Conservation (phyloP, 1,284 basidiomycete species). For the Ustilago crameri region DNA sequence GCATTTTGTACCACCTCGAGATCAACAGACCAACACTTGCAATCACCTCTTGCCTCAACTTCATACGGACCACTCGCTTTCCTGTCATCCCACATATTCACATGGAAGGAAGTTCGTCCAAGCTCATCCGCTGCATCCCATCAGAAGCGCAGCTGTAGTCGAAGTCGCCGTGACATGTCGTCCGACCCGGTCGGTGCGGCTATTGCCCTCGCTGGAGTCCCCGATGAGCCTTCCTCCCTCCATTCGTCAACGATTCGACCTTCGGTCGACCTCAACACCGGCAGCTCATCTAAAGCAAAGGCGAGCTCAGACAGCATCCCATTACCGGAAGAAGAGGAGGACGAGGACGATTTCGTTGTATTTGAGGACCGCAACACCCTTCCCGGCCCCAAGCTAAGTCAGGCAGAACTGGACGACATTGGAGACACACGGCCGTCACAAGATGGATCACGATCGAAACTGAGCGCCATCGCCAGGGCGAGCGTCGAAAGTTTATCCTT, state of each 20-base stretch:
- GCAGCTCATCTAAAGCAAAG: conserved; percentile 7
- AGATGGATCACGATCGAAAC: conserved; percentile 1
- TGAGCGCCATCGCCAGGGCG: conserved; percentile 24
- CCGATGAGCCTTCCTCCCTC: conserved; percentile 40
- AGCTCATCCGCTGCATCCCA: too few relatives aligned
- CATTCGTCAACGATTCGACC: conserved; percentile 31
- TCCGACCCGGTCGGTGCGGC: conserved; percentile 56
- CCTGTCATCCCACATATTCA: not conserved
- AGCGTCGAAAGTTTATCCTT: conserved; percentile 57
- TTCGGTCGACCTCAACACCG: conserved; percentile 9
- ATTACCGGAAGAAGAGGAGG: conserved; percentile 42
- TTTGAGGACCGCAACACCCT: conserved; percentile 40
- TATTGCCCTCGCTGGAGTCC: conserved; percentile 51
- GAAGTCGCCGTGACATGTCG: conserved; percentile 32
- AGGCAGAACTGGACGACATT: conserved; percentile 22
- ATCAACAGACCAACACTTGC: conserved; percentile 10
- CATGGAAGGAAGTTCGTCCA: too few relatives aligned
- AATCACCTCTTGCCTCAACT: too few relatives aligned
- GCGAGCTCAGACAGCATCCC: conserved; percentile 36
- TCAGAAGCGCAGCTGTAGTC: too few relatives aligned
- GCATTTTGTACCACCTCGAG: not conserved
- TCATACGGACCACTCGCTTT: conserved; percentile 2
- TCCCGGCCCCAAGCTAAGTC: conserved; percentile 22
- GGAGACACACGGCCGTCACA: not conserved
- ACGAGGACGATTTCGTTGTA: conserved; percentile 59